phyloP scores from a whole-genome alignment of 2,329 filamentous ascomycete genomes.

The Stagonosporopsis vannaccii region DNA sequence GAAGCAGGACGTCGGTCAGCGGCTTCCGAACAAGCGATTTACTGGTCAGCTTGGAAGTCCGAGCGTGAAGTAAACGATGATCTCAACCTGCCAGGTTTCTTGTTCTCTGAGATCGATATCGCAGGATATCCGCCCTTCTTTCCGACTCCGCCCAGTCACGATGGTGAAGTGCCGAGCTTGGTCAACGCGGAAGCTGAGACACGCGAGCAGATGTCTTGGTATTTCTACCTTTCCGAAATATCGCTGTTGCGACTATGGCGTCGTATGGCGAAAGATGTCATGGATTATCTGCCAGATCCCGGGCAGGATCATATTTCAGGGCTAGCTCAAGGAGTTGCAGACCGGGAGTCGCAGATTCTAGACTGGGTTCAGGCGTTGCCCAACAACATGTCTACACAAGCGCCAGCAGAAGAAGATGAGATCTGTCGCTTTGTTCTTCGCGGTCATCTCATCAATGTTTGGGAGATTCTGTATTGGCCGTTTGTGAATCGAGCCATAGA shows the following conservation, averaged over 20 bases:
- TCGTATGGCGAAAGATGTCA: background rate
- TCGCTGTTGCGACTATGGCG: slow-evolving; percentile 9
- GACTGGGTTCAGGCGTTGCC: background rate
- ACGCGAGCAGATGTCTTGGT: slow-evolving; percentile 6
- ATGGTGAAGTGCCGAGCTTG: background rate
- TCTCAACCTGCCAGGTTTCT: background rate
- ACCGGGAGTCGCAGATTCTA: background rate
- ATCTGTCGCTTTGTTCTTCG: slow-evolving; percentile 3
- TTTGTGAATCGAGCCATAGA: background rate
- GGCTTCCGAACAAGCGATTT: slow-evolving; percentile 9
- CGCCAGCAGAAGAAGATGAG: background rate
- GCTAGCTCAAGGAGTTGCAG: slow-evolving; percentile 1
- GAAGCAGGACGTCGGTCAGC: slow-evolving; percentile 1
- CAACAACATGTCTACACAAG: background rate
- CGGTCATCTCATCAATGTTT: slow-evolving; percentile 1
- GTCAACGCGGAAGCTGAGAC: background rate
- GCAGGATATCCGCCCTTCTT: background rate
- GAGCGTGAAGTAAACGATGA: slow-evolving; percentile 12
- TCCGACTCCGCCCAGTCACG: background rate
- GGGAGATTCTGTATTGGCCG: slow-evolving; percentile 1
- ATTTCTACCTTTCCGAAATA: slow-evolving; percentile 21
- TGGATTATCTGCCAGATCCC: background rate
- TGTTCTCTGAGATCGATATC: slow-evolving; percentile 15
- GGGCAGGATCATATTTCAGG: background rate
- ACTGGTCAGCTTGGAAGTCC: slow-evolving; percentile 23